Evolutionary conservation across 805 yeast species (phyloP).

Genomic region (Starmerella floris): DNA sequence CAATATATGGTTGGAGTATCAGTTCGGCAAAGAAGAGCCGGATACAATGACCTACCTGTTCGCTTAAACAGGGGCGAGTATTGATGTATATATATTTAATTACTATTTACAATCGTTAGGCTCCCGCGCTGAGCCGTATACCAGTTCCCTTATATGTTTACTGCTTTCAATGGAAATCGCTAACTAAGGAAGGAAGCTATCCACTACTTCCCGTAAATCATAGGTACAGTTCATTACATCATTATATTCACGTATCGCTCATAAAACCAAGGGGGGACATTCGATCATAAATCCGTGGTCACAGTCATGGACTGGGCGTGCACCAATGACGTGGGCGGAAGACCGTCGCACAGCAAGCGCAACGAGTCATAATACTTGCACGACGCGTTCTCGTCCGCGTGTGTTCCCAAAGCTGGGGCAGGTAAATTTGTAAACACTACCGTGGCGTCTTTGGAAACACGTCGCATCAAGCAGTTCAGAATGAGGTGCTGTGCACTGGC

Average conservation of each 20-base stretch:
- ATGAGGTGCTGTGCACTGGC: constrained; percentile 83
- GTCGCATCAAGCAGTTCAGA: constrained; percentile 70
- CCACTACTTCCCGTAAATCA: no score
- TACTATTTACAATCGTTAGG: background rate
- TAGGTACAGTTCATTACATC: no score
- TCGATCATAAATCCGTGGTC: constrained; percentile 72
- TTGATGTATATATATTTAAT: background rate
- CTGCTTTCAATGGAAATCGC: no score
- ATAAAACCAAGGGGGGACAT: background rate
- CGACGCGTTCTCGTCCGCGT: constrained; percentile 52
- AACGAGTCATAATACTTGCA: constrained; percentile 62
- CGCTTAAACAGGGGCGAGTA: no score
- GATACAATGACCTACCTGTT: constrained; percentile 81
- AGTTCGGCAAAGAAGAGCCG: constrained; percentile 44
- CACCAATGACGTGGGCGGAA: constrained; percentile 72
- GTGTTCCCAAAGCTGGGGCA: constrained; percentile 74
- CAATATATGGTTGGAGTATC: constrained; percentile 58
- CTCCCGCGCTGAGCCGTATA: no score
- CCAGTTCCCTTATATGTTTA: background rate
- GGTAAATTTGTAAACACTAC: constrained; percentile 84
- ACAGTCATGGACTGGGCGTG: constrained; percentile 94
- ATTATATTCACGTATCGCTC: background rate
- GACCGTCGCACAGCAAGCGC: constrained; percentile 63
- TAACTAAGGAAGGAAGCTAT: no score
- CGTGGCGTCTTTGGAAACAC: constrained; percentile 48